Evolutionary conservation across 139 green algal genomes (phyloP), one percentile per base, ranked within the genome.

Genomic region (Asterochloris erici): DNA sequence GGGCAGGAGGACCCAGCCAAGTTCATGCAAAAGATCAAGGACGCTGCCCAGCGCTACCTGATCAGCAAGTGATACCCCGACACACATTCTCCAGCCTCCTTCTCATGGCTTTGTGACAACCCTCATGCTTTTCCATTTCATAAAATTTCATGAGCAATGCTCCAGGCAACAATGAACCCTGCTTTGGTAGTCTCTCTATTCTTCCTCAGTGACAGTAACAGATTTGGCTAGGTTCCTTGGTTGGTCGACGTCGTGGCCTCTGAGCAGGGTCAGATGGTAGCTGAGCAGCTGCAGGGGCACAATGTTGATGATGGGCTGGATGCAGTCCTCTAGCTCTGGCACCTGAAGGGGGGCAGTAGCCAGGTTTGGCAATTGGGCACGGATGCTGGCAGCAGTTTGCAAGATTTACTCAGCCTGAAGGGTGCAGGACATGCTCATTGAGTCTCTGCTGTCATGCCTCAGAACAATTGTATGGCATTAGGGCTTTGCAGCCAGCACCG

Each of bases 281-380:
- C 84, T 86, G 69, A 99, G 90, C 70, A 99, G 92, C 89, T 99
- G 96, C 83, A 99, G 87, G 15, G 96, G 95, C 15, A 99, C 88
- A 79, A 98, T 97, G 90, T 99, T 99, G 77, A 99, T 83, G 64
- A 99, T 86, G 11, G 93, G 88, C 90, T 99, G 97, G 75, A 99
- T 85, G 68, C 88, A 93, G 70, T 98, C 94, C 26, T 92, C 91
- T 26, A 96, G 90, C 74, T 82, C 61, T 9, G 89, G 89, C 74
- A 97, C 91, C 62, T 84, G 73, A 54, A 70, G 9, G 38, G 38
- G 4, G 38, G 38, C 38, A 54, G 38, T 54, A 54, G 38, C 6
- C 9, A 73, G 68, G 21, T 73, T 23, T 24, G 21, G 68, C 68
- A 73, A 24, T 24, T 73, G 21, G 68, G 23, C 68, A 73, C 2